Base-by-base conservation (phyloP, 495 filamentous ascomycete genomes). In the Apodospora peruviana region DNA sequence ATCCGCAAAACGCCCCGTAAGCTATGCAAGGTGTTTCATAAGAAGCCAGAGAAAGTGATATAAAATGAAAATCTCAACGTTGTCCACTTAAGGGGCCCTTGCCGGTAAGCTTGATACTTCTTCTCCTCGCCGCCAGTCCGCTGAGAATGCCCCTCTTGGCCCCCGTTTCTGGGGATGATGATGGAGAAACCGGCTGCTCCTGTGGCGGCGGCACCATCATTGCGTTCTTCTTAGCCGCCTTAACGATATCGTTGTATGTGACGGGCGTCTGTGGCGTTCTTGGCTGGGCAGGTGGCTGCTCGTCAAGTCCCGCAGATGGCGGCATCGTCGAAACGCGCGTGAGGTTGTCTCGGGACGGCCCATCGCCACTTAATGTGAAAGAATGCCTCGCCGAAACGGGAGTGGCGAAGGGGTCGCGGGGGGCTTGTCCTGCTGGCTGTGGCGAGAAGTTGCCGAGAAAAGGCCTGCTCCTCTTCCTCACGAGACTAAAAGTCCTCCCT, bases 401-500 rank as follows among this genome's bases (percentile, higher is more conserved):
- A 32, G 27, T 14, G 7, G 27, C 14, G 27, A 32, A 32, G 7
- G 27, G 7, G 7, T 32, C 27, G 14, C 27, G 20, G 11, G 40
- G 20, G 4, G 40, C 20, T n/a, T n/a, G n/a, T 12, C 19, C 16
- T 21, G 20, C 40, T 1, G 19, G 20, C 40, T 32, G 27, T 14
- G 27, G 27, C 14, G 27, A 32, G 47, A 50, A 47, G 39, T 49
- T 42, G 34, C 61, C 64, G 11, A 76, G 58, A 16, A 62, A 58
- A 18, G 73, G 70, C 24, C 71, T 60, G 58, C 73, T 77, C 20
- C 70, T 61, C 62, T 73, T 74, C 52, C 68, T 56, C 14, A 63
- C 70, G 29, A 77, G 57, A 54, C 64, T 73, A 22, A 77, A 57
- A 0, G 72, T 72, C 46, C 69, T 64, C 20, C 67, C 61, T 16